Base-by-base conservation (phyloP, 768 basidiomycete genomes). In the Agrocybe chaxingu region DNA sequence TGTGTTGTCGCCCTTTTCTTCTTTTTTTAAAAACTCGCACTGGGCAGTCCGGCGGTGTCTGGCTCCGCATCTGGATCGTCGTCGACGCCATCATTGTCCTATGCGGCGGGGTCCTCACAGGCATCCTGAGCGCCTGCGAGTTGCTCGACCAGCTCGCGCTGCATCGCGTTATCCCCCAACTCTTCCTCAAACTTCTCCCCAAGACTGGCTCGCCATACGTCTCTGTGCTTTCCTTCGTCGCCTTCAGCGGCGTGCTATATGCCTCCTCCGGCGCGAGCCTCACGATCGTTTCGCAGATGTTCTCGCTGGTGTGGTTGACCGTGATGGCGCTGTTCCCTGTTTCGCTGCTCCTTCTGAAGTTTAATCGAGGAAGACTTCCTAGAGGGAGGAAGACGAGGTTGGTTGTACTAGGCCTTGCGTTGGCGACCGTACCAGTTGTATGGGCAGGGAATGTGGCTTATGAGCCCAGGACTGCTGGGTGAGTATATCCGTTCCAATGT, bases 11-110 rank as follows among this genome's bases (percentile, higher is more conserved):
- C 13, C 35, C 18, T 34, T 32, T 18, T 48, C 36, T 44, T 44
- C 7, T 12, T 13, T 50, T 50, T 18, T 33, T 36, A 36, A 41
- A 13, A 18, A 24, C 8, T 3, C n/a, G 16, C 24, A 19, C 10
- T 32, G 4, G 18, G 9, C 51, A 84, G 84, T 72, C 71, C 1
- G 82, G 77, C 0, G 84, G 84, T 1, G 66, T 61, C 10, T 88
- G 85, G 85, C 59, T 90, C 18, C 69, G 84, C 11, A 73, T 72
- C 9, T 80, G 79, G 73, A 70, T 87, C 8, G 84, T 81, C 0
- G 72, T 80, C 0, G 87, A 91, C 56, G 84, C 86, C 3, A 73
- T 84, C 40, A 62, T 85, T n/a, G 87, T 89, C 10, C 73, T 90
- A 2, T 85, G 81, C 49, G 87, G 84, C 1, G 86, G 85, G 1